Conservation (phyloP, 208 protist genomes). For the Willaertia magna region DNA sequence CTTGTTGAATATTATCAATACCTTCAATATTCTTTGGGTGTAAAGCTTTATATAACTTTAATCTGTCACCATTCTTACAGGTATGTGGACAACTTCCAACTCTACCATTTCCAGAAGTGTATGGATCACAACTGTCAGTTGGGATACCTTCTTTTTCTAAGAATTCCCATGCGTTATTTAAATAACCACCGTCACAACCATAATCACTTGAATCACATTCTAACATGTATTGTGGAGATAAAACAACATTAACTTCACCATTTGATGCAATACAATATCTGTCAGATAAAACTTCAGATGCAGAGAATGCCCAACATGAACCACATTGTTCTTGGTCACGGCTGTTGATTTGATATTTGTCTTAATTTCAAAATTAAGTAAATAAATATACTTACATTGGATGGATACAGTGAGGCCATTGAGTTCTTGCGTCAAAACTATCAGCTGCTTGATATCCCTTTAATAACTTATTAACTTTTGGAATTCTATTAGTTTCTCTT, state of each 20-base stretch:
- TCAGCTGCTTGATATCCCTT: no score
- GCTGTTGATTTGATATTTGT: neutral
- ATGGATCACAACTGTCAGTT: neutral
- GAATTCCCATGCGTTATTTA: neutral
- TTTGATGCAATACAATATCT: constrained; percentile 63
- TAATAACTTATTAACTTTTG: neutral
- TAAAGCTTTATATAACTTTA: neutral
- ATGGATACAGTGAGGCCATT: neutral
- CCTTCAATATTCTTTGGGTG: neutral
- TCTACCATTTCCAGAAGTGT: neutral
- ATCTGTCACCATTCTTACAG: neutral
- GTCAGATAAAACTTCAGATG: constrained; percentile 60
- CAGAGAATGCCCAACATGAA: constrained; percentile 68
- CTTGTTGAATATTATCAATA: constrained; percentile 51
- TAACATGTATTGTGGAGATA: constrained; percentile 47
- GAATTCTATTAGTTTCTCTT: neutral
- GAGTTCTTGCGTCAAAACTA: neutral
- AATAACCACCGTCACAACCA: constrained; percentile 31
- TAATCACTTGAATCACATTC: constrained; percentile 51
- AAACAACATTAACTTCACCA: constrained; percentile 25
- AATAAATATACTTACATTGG: neutral
- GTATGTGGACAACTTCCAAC: neutral
- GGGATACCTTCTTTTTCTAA: neutral
- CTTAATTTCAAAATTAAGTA: neutral
- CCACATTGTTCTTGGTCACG: constrained; percentile 38